Evolutionary conservation across 2,329 filamentous ascomycete species (phyloP), one percentile per base, ranked within the genome.

Genomic region (Clonostachys sp.): DNA sequence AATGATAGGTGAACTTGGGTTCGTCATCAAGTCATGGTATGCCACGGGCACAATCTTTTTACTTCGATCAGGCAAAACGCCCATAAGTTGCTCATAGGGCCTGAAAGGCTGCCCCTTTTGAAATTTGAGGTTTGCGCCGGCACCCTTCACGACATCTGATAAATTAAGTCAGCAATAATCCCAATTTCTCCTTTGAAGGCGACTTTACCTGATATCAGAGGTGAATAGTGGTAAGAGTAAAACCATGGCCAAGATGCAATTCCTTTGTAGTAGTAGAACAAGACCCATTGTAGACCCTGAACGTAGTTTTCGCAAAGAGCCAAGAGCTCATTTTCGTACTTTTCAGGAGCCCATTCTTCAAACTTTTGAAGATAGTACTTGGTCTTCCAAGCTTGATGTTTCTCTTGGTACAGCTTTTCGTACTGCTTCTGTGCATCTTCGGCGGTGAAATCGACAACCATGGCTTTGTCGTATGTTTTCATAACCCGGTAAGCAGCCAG

Each of bases 181-280:
- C 17, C 7, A 13, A 13, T 34, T 18, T n/a, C 24, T n/a, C 13
- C 44, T 44, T 51, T 48, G 39, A 18, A 12, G 7, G 41, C 42
- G 30, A 14, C 50, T 65, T 61, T 69, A 86, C 84, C 84, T 54
- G 90, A 95, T 48, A 96, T 99, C 81, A 97, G 90, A 2, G 94
- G 94, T 10, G 95, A 88, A 67, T 99, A 99, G 68, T 99, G 95
- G 66, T 96, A 99, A 51, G 78, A 77, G 67, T 96, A 99, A 70
- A 89, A 99, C 94, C 94, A 99, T 13, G 94, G 91, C 94, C 94
- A 99, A 12, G 92, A 97, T 14, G 90, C 94, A 50, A 99, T 94
- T 52, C 94, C 94, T 46, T 86, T 86, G 70, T 99, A 99, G 69
- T 99, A 99, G 73, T 99, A 99, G 67, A 87, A 96, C 44, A 99